phyloP scores from a whole-genome alignment of 352 stramenopile species.

The Discostella stelligera region DNA sequence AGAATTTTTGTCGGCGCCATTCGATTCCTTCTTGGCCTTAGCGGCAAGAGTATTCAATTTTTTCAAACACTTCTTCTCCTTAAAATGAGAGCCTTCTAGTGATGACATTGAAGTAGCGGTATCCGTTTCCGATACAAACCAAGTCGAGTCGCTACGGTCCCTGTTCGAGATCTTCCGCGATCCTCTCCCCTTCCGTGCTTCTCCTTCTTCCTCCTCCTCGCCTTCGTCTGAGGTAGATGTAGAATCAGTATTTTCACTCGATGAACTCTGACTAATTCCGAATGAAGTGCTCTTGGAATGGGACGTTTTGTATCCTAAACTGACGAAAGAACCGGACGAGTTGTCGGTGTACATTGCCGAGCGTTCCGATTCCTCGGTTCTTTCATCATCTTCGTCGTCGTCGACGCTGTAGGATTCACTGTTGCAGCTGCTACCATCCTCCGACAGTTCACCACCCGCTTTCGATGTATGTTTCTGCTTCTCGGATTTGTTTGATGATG shows the following conservation, averaged over 20 bases:
- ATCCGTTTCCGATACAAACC: background rate
- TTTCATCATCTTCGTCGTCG: constrained; percentile 4
- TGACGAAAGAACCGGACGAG: background rate
- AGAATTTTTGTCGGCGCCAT: too few relatives aligned
- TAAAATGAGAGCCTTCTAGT: background rate
- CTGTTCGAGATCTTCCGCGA: background rate
- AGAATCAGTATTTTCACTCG: background rate
- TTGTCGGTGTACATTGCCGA: background rate
- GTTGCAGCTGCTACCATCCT: background rate
- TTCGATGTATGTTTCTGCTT: background rate
- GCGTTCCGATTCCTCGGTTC: background rate
- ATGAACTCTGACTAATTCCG: background rate
- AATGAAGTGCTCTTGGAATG: background rate
- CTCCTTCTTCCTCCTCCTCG: too few relatives aligned
- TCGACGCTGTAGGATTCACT: background rate
- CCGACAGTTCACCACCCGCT: background rate
- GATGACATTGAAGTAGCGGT: background rate
- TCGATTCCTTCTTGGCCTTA: background rate
- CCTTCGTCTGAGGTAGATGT: background rate
- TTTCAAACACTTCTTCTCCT: background rate
- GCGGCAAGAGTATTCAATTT: background rate
- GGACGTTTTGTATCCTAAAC: constrained; percentile 1
- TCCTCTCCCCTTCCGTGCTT: background rate
- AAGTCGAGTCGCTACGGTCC: background rate
- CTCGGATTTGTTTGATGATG: background rate